Conservation (phyloP, 768 basidiomycete genomes). For the Tremella mesenterica region DNA sequence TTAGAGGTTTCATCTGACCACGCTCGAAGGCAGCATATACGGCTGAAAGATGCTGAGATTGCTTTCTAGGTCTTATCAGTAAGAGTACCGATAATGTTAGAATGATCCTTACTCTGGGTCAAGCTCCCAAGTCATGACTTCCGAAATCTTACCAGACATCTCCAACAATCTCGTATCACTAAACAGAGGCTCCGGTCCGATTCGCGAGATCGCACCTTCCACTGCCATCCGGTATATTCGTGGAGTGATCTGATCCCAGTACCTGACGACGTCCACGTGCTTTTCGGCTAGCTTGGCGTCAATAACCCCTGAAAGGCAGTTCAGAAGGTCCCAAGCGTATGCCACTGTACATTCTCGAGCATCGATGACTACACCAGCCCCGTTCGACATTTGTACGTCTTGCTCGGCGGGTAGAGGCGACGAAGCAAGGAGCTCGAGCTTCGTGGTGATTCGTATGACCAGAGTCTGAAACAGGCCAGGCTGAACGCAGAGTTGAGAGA, state of each 20-base stretch:
- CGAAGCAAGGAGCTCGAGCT: conserved; percentile 53
- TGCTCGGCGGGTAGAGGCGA: conserved; percentile 17
- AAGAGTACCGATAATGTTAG: background rate
- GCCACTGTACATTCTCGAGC: conserved; percentile 56
- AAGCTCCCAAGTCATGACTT: conserved; percentile 58
- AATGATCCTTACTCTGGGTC: conserved; percentile 53
- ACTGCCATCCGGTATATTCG: conserved; percentile 60
- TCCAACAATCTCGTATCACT: conserved; percentile 54
- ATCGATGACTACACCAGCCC: conserved; percentile 7
- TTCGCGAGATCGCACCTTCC: conserved; percentile 40
- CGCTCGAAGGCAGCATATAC: conserved; percentile 54
- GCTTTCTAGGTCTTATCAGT: conserved; percentile 54
- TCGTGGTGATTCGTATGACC: conserved; percentile 64
- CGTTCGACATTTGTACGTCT: conserved; percentile 41
- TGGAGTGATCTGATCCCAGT: conserved; percentile 66
- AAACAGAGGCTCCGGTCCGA: conserved; percentile 23
- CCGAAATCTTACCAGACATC: conserved; percentile 60
- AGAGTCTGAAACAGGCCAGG: conserved; percentile 75
- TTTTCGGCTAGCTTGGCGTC: conserved; percentile 50
- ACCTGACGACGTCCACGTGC: conserved; percentile 69
- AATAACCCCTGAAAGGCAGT: conserved; percentile 59
- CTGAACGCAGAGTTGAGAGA: conserved; percentile 64
- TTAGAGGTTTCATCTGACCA: conserved; percentile 52
- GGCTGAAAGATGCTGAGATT: conserved; percentile 52
- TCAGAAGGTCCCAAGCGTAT: conserved; percentile 75